Evolutionary conservation across 768 basidiomycete genomes (phyloP), one percentile per base, ranked within the genome.

Genomic region (Hygrophoropsis aurantiaca): DNA sequence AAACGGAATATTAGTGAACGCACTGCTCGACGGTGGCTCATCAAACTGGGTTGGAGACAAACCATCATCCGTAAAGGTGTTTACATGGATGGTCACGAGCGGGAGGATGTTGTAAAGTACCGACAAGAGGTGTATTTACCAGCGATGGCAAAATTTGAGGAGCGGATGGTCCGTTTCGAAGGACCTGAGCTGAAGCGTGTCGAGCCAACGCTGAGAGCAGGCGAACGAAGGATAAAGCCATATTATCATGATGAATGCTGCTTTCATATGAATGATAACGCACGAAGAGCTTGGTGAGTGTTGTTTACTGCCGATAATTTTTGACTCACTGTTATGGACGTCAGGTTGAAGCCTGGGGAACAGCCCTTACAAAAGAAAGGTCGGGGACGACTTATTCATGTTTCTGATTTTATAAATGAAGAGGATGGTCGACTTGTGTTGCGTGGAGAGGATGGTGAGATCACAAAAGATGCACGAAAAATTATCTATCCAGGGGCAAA

Each of bases 321-420:
- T n/a, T n/a, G n/a, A n/a, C n/a, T n/a, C n/a, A n/a, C n/a, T n/a
- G n/a, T n/a, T n/a, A n/a, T n/a, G n/a, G n/a, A n/a, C n/a, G n/a
- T n/a, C n/a, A n/a, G n/a, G n/a, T n/a, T n/a, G n/a, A n/a, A n/a
- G n/a, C n/a, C n/a, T n/a, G n/a, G n/a, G n/a, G n/a, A n/a, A n/a
- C n/a, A n/a, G n/a, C n/a, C n/a, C n/a, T n/a, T n/a, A n/a, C n/a
- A n/a, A n/a, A n/a, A n/a, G n/a, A n/a, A n/a, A n/a, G 60, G 66
- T 2, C 50, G 53, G 8, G 70, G 71, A 1, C 45, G 53, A 0
- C 44, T 70, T 1, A 71, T 73, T 32, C 66, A 72, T 55, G 58
- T 69, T 5, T 75, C 69, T 4, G 72, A 67, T 24, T 74, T 73
- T 40, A 66, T 74, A 35, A 61, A 61, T 26, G 56, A 60, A 18